These are phyloP conservation scores for Aquilaria sinensis DNA, from an alignment of 345 rosid species.

Conservation along the genomic window DNA sequence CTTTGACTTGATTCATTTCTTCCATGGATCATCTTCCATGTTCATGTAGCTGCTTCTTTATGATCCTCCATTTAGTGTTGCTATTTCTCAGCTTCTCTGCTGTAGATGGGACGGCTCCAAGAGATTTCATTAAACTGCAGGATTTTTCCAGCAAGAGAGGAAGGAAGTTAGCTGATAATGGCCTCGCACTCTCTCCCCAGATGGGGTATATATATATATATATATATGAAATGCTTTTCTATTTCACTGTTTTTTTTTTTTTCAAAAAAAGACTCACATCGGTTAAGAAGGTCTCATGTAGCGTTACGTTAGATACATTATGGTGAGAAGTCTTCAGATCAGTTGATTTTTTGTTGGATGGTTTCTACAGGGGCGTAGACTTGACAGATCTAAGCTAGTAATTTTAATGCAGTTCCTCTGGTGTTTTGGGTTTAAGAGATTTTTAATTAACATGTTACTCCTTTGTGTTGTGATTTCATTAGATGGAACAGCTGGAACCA, in stretches of 20 bases:
- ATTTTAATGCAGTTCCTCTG: not conserved
- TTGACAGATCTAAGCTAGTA: not conserved
- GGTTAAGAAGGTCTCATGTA: not conserved
- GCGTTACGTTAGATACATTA: not conserved
- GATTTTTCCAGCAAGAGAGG: constrained; percentile 10
- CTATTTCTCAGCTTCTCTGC: not conserved
- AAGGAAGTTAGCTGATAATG: constrained; percentile 39
- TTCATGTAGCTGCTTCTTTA: not conserved
- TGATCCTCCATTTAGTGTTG: not conserved
- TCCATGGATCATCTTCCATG: no score
- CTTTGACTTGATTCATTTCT: no score
- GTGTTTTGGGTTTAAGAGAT: not conserved
- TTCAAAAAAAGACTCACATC: not conserved
- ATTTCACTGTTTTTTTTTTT: not conserved
- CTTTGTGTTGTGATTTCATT: not conserved
- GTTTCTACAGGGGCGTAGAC: no score
- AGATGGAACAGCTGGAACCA: constrained; percentile 70
- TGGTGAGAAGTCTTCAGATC: not conserved
- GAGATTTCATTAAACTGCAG: not conserved
- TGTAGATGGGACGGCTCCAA: not conserved
- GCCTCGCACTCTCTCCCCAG: constrained; percentile 48
- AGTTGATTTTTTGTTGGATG: not conserved
- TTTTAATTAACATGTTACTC: not conserved
- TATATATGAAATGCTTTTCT: not conserved
- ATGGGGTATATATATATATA: constrained; percentile 38